Conservation (phyloP, 2,329 filamentous ascomycete genomes). For the Colletotrichum magnum region DNA sequence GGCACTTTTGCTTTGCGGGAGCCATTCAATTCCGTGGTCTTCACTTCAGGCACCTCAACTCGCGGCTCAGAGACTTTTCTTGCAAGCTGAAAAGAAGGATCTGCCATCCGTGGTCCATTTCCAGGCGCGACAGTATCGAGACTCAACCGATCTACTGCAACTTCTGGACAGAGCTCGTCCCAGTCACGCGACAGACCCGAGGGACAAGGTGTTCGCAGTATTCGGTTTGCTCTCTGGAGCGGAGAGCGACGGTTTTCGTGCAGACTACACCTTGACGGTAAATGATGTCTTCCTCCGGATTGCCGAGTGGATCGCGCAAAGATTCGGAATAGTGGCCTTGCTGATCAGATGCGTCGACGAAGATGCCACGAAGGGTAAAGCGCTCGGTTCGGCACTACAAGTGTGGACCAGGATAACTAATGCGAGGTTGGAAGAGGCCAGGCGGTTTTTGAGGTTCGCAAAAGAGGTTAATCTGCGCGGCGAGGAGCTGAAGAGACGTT, state of each 20-base stretch:
- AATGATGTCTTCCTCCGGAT: neutral
- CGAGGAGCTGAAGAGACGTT: no score
- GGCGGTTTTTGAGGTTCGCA: no score
- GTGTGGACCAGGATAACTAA: no score
- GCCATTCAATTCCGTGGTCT: neutral
- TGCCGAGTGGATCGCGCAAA: constrained; percentile 17
- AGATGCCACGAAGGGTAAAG: no score
- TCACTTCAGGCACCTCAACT: constrained; percentile 7
- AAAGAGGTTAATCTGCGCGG: no score
- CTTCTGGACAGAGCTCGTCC: neutral
- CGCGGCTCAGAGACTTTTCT: rapidly evolving
- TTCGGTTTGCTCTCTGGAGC: constrained; percentile 44
- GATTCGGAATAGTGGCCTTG: neutral
- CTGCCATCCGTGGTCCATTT: constrained; percentile 17
- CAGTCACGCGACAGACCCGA: constrained; percentile 42
- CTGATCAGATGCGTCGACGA: neutral
- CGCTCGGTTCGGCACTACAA: no score
- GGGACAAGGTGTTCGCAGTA: constrained; percentile 46
- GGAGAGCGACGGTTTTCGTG: constrained; percentile 21
- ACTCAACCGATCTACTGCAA: constrained; percentile 19
- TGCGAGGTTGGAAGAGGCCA: no score
- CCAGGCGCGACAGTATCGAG: neutral
- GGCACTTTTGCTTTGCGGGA: neutral
- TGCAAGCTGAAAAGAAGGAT: neutral
- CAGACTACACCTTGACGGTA: constrained; percentile 42